A percentile compares a stretch with the other conserved stretches of the same genome.
These are phyloP conservation scores for Geotrichum carabidarum DNA, from an alignment of 1,139 yeast species.

Conservation along the genomic window DNA sequence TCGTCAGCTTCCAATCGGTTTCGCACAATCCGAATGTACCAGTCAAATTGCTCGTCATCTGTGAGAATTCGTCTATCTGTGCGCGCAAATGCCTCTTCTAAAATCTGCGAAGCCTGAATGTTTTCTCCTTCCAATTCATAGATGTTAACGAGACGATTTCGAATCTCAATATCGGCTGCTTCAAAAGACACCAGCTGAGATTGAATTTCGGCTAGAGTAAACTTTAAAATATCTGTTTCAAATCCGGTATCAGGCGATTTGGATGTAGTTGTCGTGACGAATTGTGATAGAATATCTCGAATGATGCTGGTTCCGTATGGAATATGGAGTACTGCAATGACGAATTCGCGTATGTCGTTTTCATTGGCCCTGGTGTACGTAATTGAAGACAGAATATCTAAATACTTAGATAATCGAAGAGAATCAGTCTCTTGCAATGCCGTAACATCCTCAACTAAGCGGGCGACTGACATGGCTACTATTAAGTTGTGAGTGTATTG, in stretches of 20 bases:
- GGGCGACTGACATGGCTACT: slow-evolving; percentile 10
- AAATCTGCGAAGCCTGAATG: slow-evolving; percentile 30
- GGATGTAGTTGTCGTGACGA: neutral
- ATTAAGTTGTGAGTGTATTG: neutral
- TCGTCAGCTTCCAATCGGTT: slow-evolving; percentile 35
- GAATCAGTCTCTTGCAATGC: slow-evolving; percentile 13
- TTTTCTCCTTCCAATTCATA: slow-evolving; percentile 28
- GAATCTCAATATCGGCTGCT: slow-evolving; percentile 29
- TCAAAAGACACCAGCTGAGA: slow-evolving; percentile 30
- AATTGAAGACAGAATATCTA: neutral
- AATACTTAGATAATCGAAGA: slow-evolving; percentile 6
- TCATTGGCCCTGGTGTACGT: neutral
- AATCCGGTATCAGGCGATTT: neutral
- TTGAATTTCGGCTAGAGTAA: slow-evolving; percentile 21
- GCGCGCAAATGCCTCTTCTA: slow-evolving; percentile 30
- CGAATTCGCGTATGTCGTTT: slow-evolving; percentile 5
- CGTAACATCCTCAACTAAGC: slow-evolving; percentile 11
- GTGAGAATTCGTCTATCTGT: slow-evolving; percentile 27
- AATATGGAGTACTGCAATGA: slow-evolving; percentile 12
- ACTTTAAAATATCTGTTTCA: slow-evolving; percentile 20
- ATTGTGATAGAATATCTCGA: slow-evolving; percentile 12
- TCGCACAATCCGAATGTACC: slow-evolving; percentile 34
- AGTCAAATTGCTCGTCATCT: slow-evolving; percentile 30
- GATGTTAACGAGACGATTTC: slow-evolving; percentile 31
- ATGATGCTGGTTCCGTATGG: slow-evolving; percentile 19